A percentile compares a stretch with the other conserved stretches of the same genome.
phyloP scores from a whole-genome alignment of 257 asterid species.

The Ajuga chamaepitys region DNA sequence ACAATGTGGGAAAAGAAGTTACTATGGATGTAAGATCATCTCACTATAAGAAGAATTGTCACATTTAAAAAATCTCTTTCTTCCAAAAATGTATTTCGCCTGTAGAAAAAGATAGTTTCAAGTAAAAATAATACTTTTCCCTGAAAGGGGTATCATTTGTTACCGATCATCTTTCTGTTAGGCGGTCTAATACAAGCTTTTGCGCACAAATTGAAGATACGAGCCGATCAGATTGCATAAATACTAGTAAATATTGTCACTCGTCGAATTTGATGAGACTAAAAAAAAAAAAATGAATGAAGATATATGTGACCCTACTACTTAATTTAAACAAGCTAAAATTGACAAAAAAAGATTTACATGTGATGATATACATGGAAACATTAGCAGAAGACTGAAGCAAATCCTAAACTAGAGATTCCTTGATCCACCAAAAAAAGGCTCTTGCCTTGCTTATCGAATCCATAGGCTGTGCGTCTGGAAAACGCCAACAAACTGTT shows the following conservation, averaged over 20 bases:
- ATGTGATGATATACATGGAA: constrained; percentile 17
- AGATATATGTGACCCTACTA: constrained; percentile 8
- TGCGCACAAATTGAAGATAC: not conserved
- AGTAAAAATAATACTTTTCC: too few species aligned
- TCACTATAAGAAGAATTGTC: too few species aligned
- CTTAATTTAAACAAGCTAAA: constrained; percentile 13
- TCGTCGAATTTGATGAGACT: not conserved
- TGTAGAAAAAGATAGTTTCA: too few species aligned
- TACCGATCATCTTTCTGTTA: too few species aligned
- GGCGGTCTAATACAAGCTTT: too few species aligned
- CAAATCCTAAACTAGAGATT: not conserved
- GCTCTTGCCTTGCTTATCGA: not conserved
- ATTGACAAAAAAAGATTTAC: constrained; percentile 18
- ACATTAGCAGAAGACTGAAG: not conserved
- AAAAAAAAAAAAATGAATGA: not conserved
- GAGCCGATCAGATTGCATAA: not conserved
- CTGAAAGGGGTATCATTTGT: too few species aligned
- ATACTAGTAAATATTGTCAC: too few species aligned
- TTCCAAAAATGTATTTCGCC: too few species aligned
- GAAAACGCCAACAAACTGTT: not conserved
- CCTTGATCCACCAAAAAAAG: constrained; percentile 2
- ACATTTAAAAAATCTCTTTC: too few species aligned
- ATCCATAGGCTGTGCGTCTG: not conserved
- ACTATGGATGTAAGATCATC: too few species aligned
- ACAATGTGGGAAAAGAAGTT: too few species aligned